These are phyloP conservation scores for Pseudonitzschia multistriata DNA, from an alignment of 108 stramenopile genomes.

Conservation along the genomic window DNA sequence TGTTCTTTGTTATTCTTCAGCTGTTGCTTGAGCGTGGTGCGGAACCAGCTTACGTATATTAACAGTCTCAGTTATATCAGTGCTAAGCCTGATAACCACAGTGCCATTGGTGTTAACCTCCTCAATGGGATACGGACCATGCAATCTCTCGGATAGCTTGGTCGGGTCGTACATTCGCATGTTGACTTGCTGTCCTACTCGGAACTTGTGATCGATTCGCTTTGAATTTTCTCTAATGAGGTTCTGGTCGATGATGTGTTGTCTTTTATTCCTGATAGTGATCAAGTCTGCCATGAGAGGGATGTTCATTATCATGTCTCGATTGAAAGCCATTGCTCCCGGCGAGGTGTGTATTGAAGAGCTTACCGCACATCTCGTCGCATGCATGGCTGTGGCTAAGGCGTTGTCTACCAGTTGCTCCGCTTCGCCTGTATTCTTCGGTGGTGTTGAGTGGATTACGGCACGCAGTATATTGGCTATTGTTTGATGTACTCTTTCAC, in stretches of 20 bases:
- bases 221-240: too few species aligned
- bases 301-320: too few species aligned
- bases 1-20: too few species aligned
- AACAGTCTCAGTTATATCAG: too few species aligned
- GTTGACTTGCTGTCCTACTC: not conserved
- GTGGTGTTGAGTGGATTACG: conserved; percentile 16
- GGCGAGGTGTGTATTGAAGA: conserved; percentile 26
- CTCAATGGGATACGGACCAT: conserved; percentile 33
- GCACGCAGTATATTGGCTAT: conserved; percentile 32
- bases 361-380: conserved; percentile 18
- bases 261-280: too few species aligned
- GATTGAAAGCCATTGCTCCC: conserved; percentile 34
- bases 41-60: too few species aligned
- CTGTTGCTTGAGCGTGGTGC: too few species aligned
- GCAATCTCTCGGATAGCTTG: conserved; percentile 22
- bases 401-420: conserved; percentile 26
- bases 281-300: too few species aligned
- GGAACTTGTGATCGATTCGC: conserved; percentile 7
- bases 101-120: conserved; percentile 39
- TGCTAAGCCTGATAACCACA: too few species aligned
- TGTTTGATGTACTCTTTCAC: conserved; percentile 40
- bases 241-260: too few species aligned
- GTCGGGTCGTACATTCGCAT: conserved; percentile 17
- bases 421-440: conserved; percentile 14
- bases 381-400: conserved; percentile 33